Conservation (phyloP, 306 rosid genomes). For the Castanea mollissima region DNA sequence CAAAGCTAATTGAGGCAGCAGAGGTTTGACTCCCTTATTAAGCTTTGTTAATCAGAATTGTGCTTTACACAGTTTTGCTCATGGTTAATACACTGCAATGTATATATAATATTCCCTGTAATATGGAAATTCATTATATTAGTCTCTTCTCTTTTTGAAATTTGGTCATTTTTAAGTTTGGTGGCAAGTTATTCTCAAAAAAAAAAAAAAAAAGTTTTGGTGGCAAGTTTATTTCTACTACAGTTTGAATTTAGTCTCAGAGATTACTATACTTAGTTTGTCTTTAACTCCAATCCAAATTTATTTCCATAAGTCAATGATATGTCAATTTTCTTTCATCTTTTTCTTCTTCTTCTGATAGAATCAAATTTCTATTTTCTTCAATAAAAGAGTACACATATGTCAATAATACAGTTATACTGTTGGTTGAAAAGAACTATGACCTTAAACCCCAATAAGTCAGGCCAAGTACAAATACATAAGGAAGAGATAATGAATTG, state of each 20-base stretch:
- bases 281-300: background rate
- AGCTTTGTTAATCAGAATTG: slow-evolving; percentile 3
- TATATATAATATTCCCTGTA: background rate
- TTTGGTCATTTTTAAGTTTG: background rate
- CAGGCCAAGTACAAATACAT: no score
- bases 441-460: no score
- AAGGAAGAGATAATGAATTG: no score
- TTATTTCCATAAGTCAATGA: background rate
- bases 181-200: background rate
- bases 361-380: background rate
- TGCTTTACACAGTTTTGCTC: slow-evolving; percentile 5
- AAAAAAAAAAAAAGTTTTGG: no score
- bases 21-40: slow-evolving; percentile 54
- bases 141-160: background rate
- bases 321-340: background rate
- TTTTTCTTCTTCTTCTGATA: background rate
- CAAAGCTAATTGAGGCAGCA: slow-evolving; percentile 73
- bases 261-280: background rate
- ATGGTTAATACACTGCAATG: background rate
- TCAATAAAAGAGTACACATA: no score
- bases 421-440: background rate
- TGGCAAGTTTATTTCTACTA: background rate
- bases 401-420: background rate
- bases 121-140: slow-evolving; percentile 1
- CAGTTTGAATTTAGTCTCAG: background rate